phyloP scores from a whole-genome alignment of 345 rosid species.

The Eucalyptus pauciflora region DNA sequence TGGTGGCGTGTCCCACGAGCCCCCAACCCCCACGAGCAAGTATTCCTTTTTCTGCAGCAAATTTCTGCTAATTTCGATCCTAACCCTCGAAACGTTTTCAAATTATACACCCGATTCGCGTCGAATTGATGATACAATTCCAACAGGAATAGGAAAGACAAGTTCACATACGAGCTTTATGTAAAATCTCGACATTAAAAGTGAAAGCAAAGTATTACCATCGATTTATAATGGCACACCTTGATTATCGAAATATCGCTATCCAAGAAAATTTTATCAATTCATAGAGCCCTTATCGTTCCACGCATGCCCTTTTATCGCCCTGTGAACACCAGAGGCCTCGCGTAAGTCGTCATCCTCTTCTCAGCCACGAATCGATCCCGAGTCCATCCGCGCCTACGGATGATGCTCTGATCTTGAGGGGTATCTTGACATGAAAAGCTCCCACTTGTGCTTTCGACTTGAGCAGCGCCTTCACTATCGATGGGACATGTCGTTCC shows the following conservation, averaged over 20 bases:
- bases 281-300: not conserved
- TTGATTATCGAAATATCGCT: not conserved
- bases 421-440: not conserved
- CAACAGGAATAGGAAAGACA: not conserved
- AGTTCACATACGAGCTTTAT: not conserved
- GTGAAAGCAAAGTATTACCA: not conserved
- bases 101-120: not conserved
- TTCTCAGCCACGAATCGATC: not conserved
- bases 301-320: not conserved
- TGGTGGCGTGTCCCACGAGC: not conserved
- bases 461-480: not conserved
- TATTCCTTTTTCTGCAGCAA: not conserved
- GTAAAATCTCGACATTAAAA: not conserved
- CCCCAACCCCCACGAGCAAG: not conserved
- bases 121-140: not conserved
- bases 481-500: not conserved
- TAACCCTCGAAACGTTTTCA: not conserved
- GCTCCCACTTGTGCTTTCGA: not conserved
- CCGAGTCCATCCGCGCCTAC: not conserved
- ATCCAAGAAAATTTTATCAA: not conserved
- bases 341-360: not conserved
- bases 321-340: not conserved
- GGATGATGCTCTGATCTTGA: not conserved
- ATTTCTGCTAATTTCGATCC: not conserved
- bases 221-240: not conserved